Evolutionary conservation across 2,329 filamentous ascomycete genomes (phyloP).

Genomic region (Pestalotiopsis sp.): DNA sequence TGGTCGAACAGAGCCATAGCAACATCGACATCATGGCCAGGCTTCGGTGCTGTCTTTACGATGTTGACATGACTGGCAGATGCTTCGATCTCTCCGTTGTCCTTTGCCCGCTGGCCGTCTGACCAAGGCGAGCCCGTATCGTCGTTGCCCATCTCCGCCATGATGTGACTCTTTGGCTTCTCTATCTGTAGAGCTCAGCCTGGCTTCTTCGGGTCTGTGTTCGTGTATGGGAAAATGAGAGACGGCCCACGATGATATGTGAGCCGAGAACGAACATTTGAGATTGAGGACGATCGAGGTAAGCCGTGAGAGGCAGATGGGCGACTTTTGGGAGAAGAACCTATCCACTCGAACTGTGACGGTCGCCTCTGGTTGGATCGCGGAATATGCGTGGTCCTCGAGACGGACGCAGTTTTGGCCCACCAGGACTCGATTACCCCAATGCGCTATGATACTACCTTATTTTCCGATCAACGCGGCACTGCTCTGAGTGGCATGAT

Average conservation of each 20-base stretch:
- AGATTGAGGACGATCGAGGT: too few relatives aligned
- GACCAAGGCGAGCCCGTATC: background rate
- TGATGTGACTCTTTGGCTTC: background rate
- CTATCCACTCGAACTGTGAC: background rate
- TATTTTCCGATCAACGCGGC: background rate
- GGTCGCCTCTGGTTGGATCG: background rate
- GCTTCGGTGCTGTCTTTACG: constrained; percentile 1
- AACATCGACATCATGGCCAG: constrained; percentile 22
- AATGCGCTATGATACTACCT: background rate
- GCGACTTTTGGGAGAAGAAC: background rate
- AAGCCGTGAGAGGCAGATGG: background rate
- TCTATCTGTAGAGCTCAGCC: background rate
- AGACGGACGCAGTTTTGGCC: background rate
- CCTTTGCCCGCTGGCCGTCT: background rate
- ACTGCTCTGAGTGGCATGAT: background rate
- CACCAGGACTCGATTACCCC: background rate
- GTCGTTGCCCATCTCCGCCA: background rate
- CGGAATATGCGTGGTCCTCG: background rate
- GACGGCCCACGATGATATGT: background rate
- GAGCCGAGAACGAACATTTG: background rate
- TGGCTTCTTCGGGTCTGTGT: background rate
- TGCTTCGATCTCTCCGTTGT: background rate
- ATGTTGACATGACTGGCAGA: constrained; percentile 5
- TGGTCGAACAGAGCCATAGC: constrained; percentile 26
- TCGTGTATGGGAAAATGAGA: background rate